Percentiles rank a stretch among this genome's conserved stretches.
phyloP scores from a whole-genome alignment of 306 rosid species.

The Acacia acuminata region DNA sequence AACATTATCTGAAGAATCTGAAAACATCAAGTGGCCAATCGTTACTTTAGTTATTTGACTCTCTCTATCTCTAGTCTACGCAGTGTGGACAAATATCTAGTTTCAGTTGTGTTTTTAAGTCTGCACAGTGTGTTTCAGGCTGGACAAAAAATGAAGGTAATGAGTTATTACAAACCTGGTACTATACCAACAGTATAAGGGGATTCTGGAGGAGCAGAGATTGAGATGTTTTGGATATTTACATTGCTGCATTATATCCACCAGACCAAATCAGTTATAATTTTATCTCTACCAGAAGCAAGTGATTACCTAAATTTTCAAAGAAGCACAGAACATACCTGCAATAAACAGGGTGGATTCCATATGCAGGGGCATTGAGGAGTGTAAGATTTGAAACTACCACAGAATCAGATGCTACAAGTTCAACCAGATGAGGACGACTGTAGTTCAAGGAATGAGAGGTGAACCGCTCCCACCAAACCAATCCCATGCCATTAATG shows the following conservation, averaged over 20 bases:
- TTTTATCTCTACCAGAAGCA: neutral
- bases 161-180: constrained; percentile 68
- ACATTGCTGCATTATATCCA: constrained; percentile 72
- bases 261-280: constrained; percentile 15
- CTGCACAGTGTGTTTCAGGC: no score
- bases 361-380: constrained; percentile 85
- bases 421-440: constrained; percentile 92
- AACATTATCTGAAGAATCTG: constrained; percentile 90
- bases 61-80: neutral
- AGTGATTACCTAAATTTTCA: constrained; percentile 6
- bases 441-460: constrained; percentile 75
- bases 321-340: constrained; percentile 53
- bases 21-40: constrained; percentile 35
- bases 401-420: constrained; percentile 59
- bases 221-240: constrained; percentile 75
- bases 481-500: constrained; percentile 83
- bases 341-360: constrained; percentile 95
- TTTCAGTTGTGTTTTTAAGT: neutral
- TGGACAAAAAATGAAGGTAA: constrained; percentile 2
- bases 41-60: constrained; percentile 25
- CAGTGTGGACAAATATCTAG: neutral
- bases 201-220: constrained; percentile 75
- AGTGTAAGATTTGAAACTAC: constrained; percentile 93
- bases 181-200: constrained; percentile 86
- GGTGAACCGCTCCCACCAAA: constrained; percentile 93